Evolutionary conservation across 306 rosid species (phyloP).

Genomic region (Betula pendula): DNA sequence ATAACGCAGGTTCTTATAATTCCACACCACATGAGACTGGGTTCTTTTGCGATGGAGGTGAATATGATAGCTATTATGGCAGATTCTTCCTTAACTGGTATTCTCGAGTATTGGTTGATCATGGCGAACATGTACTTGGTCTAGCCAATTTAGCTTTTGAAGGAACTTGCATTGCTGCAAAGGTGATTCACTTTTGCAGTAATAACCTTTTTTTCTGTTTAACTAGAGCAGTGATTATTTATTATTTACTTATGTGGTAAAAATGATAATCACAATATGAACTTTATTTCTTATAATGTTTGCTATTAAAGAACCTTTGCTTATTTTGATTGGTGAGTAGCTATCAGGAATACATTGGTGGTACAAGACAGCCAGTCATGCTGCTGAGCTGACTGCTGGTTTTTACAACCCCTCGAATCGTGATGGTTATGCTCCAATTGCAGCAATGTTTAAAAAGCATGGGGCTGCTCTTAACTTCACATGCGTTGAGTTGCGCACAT

Average conservation of each 20-base stretch:
- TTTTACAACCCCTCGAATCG: slow-evolving; percentile 86
- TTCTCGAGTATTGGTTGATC: slow-evolving; percentile 80
- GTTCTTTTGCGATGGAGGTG: slow-evolving; percentile 97
- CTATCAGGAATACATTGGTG: slow-evolving; percentile 91
- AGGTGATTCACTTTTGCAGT: slow-evolving; percentile 48
- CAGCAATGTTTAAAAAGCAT: slow-evolving; percentile 68
- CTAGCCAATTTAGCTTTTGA: slow-evolving; percentile 92
- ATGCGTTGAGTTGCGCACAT: slow-evolving; percentile 54
- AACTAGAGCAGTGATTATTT: not conserved
- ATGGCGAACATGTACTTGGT: slow-evolving; percentile 78
- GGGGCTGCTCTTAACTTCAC: slow-evolving; percentile 65
- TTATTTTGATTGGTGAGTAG: slow-evolving; percentile 64
- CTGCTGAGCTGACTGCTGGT: slow-evolving; percentile 95
- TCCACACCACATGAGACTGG: slow-evolving; percentile 92
- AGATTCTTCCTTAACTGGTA: slow-evolving; percentile 97
- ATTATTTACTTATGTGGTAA: not conserved
- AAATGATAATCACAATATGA: slow-evolving; percentile 9
- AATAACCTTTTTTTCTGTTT: too few relatives aligned
- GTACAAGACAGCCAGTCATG: slow-evolving; percentile 94
- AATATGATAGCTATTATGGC: slow-evolving; percentile 93
- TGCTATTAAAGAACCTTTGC: slow-evolving; percentile 42
- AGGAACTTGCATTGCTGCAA: slow-evolving; percentile 80
- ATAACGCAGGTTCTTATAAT: slow-evolving; percentile 88
- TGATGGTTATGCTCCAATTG: slow-evolving; percentile 86
- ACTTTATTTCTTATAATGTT: slow-evolving; percentile 21